Evolutionary conservation across 2,329 filamentous ascomycete genomes (phyloP).

Genomic region (Colletotrichum sublineola): DNA sequence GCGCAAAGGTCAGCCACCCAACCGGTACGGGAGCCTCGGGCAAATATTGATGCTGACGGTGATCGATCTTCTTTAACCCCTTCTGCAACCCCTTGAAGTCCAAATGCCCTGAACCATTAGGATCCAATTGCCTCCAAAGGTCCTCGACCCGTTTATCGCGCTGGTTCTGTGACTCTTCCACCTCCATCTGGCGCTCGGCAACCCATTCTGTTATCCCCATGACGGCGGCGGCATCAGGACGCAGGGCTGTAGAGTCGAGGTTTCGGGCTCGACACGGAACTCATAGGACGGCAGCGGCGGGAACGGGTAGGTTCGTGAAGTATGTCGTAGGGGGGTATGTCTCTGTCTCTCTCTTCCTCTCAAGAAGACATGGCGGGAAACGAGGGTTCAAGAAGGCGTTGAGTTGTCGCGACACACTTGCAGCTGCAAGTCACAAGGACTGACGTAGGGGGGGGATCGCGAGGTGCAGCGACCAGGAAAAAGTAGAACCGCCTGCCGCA

Average conservation of each 20-base stretch:
- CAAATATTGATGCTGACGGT: conserved; percentile 71
- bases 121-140: conserved; percentile 88
- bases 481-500: conserved; percentile 40
- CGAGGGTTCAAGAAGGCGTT: conserved; percentile 10
- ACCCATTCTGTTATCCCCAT: conserved; percentile 65
- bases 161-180: conserved; percentile 82
- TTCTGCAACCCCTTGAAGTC: conserved; percentile 87
- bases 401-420: conserved; percentile 39
- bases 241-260: conserved; percentile 45
- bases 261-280: conserved; percentile 48
- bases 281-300: conserved; percentile 41
- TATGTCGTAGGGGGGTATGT: not conserved
- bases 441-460: conserved; percentile 41
- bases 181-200: conserved; percentile 70
- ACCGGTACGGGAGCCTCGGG: conserved; percentile 9
- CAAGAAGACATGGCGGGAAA: conserved; percentile 36
- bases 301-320: conserved; percentile 2
- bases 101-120: conserved; percentile 80
- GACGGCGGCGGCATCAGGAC: conserved; percentile 45
- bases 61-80: conserved; percentile 89
- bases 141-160: conserved; percentile 85
- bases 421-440: conserved; percentile 40
- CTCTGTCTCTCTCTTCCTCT: not conserved
- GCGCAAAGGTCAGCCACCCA: conserved; percentile 35
- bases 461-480: conserved; percentile 42